phyloP scores from a whole-genome alignment of 192 early-diverging fungal species.

The Coemansia sp. region DNA sequence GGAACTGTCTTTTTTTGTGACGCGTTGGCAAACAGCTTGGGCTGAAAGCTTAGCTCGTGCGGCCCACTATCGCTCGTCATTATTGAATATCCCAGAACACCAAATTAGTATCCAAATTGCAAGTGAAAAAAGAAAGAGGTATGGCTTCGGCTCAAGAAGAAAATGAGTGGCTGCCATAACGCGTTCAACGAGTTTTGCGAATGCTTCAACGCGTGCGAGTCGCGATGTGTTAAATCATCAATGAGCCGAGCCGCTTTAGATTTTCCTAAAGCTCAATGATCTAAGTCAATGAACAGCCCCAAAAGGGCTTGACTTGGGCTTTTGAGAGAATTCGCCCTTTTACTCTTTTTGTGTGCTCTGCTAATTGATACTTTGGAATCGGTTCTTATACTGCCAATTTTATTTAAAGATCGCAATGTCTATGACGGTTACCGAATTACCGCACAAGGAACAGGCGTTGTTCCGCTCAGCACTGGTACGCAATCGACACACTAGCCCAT shows the following conservation, averaged over 20 bases:
- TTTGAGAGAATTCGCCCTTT: neutral
- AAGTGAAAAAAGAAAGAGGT: slow-evolving; percentile 1
- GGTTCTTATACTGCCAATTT: neutral
- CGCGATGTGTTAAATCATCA: neutral
- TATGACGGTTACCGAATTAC: slow-evolving; percentile 41
- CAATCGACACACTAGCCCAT: neutral
- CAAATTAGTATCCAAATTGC: neutral
- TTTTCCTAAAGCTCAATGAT: too few relatives aligned
- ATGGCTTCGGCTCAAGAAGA: neutral
- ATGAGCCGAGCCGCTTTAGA: slow-evolving; percentile 11
- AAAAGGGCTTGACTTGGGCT: neutral
- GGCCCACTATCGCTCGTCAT: slow-evolving; percentile 45
- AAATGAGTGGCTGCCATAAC: neutral
- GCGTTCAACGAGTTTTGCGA: neutral
- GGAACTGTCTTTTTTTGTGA: slow-evolving; percentile 48
- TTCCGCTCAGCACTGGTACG: slow-evolving; percentile 54
- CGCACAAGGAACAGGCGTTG: slow-evolving; percentile 54
- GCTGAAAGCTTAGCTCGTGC: slow-evolving; percentile 50
- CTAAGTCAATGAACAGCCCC: neutral
- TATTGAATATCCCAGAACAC: neutral
- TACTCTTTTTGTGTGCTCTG: slow-evolving; percentile 1
- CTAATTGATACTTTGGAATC: neutral
- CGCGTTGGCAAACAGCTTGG: slow-evolving; percentile 45
- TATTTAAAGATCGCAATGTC: slow-evolving; percentile 25
- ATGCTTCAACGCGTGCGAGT: slow-evolving; percentile 6